Conservation (phyloP, 1,284 basidiomycete genomes). For the Malassezia caprae region DNA sequence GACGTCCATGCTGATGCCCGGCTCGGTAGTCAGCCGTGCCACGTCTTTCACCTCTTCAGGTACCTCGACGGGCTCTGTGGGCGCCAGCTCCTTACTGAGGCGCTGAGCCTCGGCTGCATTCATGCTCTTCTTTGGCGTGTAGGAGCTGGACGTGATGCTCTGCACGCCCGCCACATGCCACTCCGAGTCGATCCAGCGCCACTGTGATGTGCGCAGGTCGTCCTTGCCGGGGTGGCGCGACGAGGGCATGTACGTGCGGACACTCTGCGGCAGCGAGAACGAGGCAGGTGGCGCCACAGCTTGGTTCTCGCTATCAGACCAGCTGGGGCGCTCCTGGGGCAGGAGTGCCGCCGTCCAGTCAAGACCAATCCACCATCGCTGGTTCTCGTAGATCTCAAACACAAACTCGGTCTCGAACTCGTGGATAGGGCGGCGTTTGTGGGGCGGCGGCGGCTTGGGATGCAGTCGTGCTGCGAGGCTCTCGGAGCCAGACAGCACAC, state of each 20-base stretch:
- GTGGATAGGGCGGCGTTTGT: background rate
- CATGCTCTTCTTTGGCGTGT: slow-evolving; percentile 9
- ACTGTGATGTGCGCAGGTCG: slow-evolving; percentile 44
- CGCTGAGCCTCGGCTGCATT: slow-evolving; percentile 9
- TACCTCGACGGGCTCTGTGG: background rate
- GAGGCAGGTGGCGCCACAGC: slow-evolving; percentile 53
- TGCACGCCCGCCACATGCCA: slow-evolving; percentile 48
- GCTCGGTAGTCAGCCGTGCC: background rate
- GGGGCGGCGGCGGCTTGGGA: slow-evolving; percentile 4
- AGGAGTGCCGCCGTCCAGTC: slow-evolving; percentile 86
- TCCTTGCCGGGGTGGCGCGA: slow-evolving; percentile 28
- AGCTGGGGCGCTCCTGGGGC: slow-evolving; percentile 77
- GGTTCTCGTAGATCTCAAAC: slow-evolving; percentile 68
- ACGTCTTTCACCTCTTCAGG: slow-evolving; percentile 2
- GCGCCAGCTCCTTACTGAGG: background rate
- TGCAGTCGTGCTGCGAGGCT: slow-evolving; percentile 20
- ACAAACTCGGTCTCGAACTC: slow-evolving; percentile 30
- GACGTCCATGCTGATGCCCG: slow-evolving; percentile 51
- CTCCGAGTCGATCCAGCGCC: slow-evolving; percentile 51
- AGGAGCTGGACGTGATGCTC: slow-evolving; percentile 8
- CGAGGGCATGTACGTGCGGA: slow-evolving; percentile 38
- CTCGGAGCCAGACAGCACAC: slow-evolving; percentile 24
- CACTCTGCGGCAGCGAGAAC: slow-evolving; percentile 52
- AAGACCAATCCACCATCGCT: slow-evolving; percentile 66
- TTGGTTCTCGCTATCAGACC: slow-evolving; percentile 53